Conservation (phyloP, 306 rosid genomes). For the Quercus mongolica region DNA sequence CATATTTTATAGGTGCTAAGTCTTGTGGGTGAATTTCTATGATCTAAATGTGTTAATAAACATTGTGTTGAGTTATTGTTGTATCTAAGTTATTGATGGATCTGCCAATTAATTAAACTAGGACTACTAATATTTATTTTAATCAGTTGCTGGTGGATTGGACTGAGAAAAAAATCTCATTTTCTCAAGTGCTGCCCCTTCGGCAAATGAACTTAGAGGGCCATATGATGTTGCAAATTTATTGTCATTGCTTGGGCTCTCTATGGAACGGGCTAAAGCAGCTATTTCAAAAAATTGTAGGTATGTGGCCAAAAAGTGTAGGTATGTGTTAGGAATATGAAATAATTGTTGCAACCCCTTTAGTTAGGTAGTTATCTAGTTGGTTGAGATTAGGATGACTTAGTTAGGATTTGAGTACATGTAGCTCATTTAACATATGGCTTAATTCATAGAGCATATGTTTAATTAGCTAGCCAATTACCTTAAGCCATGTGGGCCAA, state of each 20-base stretch:
- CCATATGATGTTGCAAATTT: slow-evolving; percentile 88
- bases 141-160: slow-evolving; percentile 76
- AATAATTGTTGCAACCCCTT: too few relatives aligned
- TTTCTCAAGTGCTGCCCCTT: slow-evolving; percentile 71
- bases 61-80: neutral
- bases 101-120: slow-evolving; percentile 13
- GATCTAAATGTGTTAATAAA: neutral
- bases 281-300: slow-evolving; percentile 86
- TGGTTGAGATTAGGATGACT: too few relatives aligned
- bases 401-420: too few relatives aligned
- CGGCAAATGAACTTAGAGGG: slow-evolving; percentile 80
- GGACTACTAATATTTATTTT: slow-evolving; percentile 12
- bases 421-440: too few relatives aligned
- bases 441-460: too few relatives aligned
- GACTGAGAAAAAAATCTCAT: slow-evolving; percentile 75
- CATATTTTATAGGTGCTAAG: neutral
- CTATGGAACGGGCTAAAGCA: slow-evolving; percentile 72
- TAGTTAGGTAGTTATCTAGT: too few relatives aligned
- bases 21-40: neutral
- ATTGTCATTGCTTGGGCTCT: slow-evolving; percentile 67
- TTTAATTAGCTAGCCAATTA: too few relatives aligned
- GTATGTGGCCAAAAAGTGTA: too few relatives aligned
- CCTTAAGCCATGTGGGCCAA: too few relatives aligned
- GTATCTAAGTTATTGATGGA: neutral
- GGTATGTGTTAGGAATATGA: too few relatives aligned